Percentiles rank a stretch among this genome's conserved stretches.
Evolutionary conservation across 352 stramenopile genomes (phyloP).

Genomic region (Phytophthora uliginosa): DNA sequence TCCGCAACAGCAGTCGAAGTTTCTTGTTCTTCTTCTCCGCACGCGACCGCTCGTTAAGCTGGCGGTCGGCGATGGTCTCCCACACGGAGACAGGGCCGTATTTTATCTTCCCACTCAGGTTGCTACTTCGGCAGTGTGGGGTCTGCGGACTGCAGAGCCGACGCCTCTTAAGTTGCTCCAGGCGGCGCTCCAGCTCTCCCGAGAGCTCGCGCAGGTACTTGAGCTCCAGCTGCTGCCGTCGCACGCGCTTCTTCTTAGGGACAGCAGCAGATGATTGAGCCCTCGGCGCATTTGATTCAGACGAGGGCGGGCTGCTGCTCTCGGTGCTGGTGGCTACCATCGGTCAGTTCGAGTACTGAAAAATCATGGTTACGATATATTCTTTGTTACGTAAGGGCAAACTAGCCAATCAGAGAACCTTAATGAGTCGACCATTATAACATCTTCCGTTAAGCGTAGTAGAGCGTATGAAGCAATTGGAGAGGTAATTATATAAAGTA

Average conservation of each 20-base stretch:
- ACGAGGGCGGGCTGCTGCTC: slow-evolving; percentile 17
- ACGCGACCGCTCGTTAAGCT: slow-evolving; percentile 37
- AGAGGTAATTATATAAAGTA: no score
- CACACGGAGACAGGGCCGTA: slow-evolving; percentile 18
- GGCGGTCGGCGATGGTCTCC: slow-evolving; percentile 38
- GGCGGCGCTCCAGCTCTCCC: slow-evolving; percentile 35
- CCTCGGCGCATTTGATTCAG: background rate
- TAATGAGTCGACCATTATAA: no score
- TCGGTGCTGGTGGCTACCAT: slow-evolving; percentile 16
- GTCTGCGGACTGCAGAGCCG: background rate
- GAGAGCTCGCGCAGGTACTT: slow-evolving; percentile 44
- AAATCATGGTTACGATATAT: no score
- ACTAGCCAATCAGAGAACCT: no score
- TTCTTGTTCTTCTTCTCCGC: slow-evolving; percentile 42
- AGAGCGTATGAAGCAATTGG: no score
- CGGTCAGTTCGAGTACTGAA: no score
- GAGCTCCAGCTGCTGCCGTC: slow-evolving; percentile 47
- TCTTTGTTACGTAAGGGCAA: no score
- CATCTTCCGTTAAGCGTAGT: no score
- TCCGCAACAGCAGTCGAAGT: slow-evolving; percentile 37
- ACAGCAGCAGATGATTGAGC: background rate
- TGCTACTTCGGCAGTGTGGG: background rate
- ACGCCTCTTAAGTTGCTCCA: slow-evolving; percentile 41
- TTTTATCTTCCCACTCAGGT: background rate
- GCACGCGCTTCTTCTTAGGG: slow-evolving; percentile 44